A percentile compares a stretch with the other conserved stretches of the same genome.
Evolutionary conservation across 768 basidiomycete genomes (phyloP).

Genomic region (Suillus bovinus): DNA sequence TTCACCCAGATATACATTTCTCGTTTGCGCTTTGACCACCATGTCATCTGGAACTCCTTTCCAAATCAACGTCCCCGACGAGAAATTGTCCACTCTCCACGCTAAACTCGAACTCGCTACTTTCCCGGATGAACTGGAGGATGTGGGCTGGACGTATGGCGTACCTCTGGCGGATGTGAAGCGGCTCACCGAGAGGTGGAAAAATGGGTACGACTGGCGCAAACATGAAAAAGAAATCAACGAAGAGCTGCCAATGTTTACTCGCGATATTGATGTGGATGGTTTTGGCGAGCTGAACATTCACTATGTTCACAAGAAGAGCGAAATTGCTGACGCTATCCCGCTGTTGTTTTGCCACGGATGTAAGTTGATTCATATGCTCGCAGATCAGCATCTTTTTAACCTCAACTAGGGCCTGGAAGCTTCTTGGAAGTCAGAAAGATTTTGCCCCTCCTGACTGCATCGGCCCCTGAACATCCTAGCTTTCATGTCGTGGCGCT

Average conservation of each 20-base stretch:
- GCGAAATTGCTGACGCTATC: slow-evolving; percentile 44
- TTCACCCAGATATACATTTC: background rate
- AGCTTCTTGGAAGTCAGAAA: slow-evolving; percentile 58
- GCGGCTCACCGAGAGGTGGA: slow-evolving; percentile 51
- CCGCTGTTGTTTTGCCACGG: slow-evolving; percentile 65
- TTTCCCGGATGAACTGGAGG: slow-evolving; percentile 61
- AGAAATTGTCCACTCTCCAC: slow-evolving; percentile 39
- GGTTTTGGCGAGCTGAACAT: slow-evolving; percentile 49
- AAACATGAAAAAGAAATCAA: slow-evolving; percentile 53
- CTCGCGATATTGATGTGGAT: slow-evolving; percentile 48
- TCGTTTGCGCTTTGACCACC: slow-evolving; percentile 9
- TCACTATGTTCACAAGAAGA: slow-evolving; percentile 61
- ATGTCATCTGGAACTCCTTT: slow-evolving; percentile 43
- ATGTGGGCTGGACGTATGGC: slow-evolving; percentile 53
- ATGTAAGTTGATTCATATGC: slow-evolving; percentile 31
- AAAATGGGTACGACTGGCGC: slow-evolving; percentile 56
- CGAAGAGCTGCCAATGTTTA: slow-evolving; percentile 33
- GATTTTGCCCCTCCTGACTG: slow-evolving; percentile 48
- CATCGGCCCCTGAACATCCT: slow-evolving; percentile 42
- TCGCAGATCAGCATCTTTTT: background rate
- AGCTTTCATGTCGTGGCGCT: slow-evolving; percentile 62
- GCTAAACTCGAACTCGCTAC: slow-evolving; percentile 47
- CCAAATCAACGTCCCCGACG: slow-evolving; percentile 47
- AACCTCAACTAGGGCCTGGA: slow-evolving; percentile 52
- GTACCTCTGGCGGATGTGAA: slow-evolving; percentile 48